These are phyloP conservation scores for Saxispiralis lemnorum DNA, from an alignment of 495 filamentous ascomycete genomes.

Conservation along the genomic window DNA sequence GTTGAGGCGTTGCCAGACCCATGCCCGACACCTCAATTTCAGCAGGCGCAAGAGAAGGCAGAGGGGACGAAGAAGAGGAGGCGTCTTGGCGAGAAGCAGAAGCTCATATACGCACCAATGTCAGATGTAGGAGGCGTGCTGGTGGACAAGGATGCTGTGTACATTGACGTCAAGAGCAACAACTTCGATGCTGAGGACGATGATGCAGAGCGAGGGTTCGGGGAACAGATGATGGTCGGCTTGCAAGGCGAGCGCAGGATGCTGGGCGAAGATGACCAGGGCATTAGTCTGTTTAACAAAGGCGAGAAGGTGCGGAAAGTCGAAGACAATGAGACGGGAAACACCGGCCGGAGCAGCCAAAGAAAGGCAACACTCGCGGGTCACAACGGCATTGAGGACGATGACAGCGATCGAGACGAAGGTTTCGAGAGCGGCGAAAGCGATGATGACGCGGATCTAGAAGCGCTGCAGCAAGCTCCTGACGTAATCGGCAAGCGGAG, in stretches of 20 bases:
- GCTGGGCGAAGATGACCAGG: slow-evolving; percentile 64
- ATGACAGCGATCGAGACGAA: slow-evolving; percentile 18
- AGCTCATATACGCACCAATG: slow-evolving; percentile 90
- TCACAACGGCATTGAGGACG: slow-evolving; percentile 35
- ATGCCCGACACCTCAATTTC: slow-evolving; percentile 81
- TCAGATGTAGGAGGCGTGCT: slow-evolving; percentile 85
- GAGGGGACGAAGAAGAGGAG: slow-evolving; percentile 60
- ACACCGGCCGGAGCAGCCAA: slow-evolving; percentile 50
- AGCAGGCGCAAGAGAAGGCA: slow-evolving; percentile 64
- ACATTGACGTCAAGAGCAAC: slow-evolving; percentile 55
- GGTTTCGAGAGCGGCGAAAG: slow-evolving; percentile 25
- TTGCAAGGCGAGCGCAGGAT: slow-evolving; percentile 67
- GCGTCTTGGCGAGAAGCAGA: slow-evolving; percentile 84
- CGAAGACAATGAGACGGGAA: slow-evolving; percentile 39
- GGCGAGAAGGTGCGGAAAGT: slow-evolving; percentile 50
- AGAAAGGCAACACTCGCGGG: slow-evolving; percentile 49
- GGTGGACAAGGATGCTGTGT: slow-evolving; percentile 65
- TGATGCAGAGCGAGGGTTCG: slow-evolving; percentile 60
- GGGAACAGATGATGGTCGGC: slow-evolving; percentile 81
- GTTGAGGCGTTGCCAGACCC: slow-evolving; percentile 85
- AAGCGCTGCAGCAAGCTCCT: slow-evolving; percentile 26
- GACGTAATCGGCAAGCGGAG: slow-evolving; percentile 4
- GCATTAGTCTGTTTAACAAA: slow-evolving; percentile 65
- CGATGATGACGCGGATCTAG: slow-evolving; percentile 26
- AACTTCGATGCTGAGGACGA: slow-evolving; percentile 60